A percentile compares a stretch with the other conserved stretches of the same genome.
Conservation (phyloP, 306 rosid genomes). For the Cotoneaster glaucophyllus region DNA sequence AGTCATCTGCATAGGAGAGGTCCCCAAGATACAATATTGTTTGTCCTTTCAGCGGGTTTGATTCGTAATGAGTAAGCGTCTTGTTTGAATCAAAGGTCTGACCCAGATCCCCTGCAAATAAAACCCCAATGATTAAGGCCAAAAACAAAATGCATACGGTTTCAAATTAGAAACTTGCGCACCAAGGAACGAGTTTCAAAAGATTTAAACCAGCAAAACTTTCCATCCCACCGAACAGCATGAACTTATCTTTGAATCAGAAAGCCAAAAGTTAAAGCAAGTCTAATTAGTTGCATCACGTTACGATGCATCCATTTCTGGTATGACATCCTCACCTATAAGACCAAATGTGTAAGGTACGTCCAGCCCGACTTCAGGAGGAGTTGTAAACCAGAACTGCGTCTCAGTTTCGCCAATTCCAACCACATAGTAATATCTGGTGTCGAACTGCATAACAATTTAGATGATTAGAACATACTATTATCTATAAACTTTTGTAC, state of each 20-base stretch:
- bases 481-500: not conserved
- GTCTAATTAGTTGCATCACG: not conserved
- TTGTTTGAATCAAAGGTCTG: slow-evolving; percentile 76
- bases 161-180: not conserved
- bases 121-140: too few species aligned
- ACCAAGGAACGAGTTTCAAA: not conserved
- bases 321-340: slow-evolving; percentile 44
- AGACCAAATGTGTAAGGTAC: slow-evolving; percentile 78
- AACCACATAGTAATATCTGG: slow-evolving; percentile 64
- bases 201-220: not conserved
- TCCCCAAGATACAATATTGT: slow-evolving; percentile 74
- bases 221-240: not conserved
- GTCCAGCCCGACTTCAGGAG: slow-evolving; percentile 70
- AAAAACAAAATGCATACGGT: not conserved
- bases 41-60: slow-evolving; percentile 52
- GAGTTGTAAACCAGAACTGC: slow-evolving; percentile 62
- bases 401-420: slow-evolving; percentile 41
- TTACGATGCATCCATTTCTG: not conserved
- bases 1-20: slow-evolving; percentile 68
- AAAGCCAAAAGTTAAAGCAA: not conserved
- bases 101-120: slow-evolving; percentile 69
- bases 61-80: slow-evolving; percentile 69
- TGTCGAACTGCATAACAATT: slow-evolving; percentile 36
- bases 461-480: not conserved
- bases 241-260: not conserved